Conservation (phyloP, 2,329 filamentous ascomycete species). For the Penicillium hesseltinei region DNA sequence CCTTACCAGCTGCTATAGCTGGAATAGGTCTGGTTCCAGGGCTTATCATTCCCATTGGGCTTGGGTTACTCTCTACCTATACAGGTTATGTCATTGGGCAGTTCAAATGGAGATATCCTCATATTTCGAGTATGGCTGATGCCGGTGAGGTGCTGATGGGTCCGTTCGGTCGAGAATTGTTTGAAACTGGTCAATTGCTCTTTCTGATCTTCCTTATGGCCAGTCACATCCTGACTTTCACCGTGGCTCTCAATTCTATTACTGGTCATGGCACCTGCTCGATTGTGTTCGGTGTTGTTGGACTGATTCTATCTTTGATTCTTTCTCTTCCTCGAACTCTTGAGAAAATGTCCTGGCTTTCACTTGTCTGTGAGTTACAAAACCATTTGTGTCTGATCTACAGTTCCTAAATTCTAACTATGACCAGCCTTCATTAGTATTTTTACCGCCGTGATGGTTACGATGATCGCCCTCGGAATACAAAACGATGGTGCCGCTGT, state of each 20-base stretch:
- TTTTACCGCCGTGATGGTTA: conserved; percentile 2
- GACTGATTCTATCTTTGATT: conserved; percentile 55
- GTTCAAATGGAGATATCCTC: too few relatives aligned
- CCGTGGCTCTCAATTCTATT: conserved; percentile 64
- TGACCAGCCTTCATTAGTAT: background rate
- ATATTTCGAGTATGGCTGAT: too few relatives aligned
- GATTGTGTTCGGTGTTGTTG: conserved; percentile 60
- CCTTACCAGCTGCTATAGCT: conserved; percentile 53
- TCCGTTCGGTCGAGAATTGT: too few relatives aligned
- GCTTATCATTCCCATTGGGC: conserved; percentile 49
- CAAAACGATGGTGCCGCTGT: conserved; percentile 32
- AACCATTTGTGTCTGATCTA: background rate
- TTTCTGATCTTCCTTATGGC: too few relatives aligned
- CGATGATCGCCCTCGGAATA: conserved; percentile 52
- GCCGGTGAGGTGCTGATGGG: too few relatives aligned
- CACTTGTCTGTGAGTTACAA: conserved; percentile 46
- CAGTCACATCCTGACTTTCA: too few relatives aligned
- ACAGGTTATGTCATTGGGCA: too few relatives aligned
- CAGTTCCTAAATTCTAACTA: background rate
- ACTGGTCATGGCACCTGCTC: conserved; percentile 60
- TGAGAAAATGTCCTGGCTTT: conserved; percentile 58
- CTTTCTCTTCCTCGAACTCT: conserved; percentile 60
- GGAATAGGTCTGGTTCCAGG: conserved; percentile 53
- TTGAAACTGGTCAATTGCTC: too few relatives aligned
- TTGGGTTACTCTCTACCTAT: conserved; percentile 51